A percentile compares a stretch with the other conserved stretches of the same genome.
These are phyloP conservation scores for Apiotrichum sp. DNA, from an alignment of 1,284 basidiomycete species.

Conservation along the genomic window DNA sequence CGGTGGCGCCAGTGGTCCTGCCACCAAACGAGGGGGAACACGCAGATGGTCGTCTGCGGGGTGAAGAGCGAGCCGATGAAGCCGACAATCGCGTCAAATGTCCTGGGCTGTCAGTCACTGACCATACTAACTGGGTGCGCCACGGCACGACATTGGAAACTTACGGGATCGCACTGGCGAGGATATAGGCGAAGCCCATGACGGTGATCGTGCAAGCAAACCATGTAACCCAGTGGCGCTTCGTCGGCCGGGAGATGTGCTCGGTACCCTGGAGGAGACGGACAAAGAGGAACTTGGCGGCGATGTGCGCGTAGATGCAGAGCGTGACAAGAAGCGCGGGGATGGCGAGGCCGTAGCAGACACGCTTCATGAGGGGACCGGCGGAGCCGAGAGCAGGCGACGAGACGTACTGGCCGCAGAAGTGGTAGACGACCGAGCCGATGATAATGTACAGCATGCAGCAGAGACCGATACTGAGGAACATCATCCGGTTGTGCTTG, in stretches of 20 bases:
- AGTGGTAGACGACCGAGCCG: conserved; percentile 28
- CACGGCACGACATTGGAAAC: too few species aligned
- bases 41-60: conserved; percentile 6
- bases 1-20: conserved; percentile 12
- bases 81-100: too few species aligned
- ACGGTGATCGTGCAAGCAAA: conserved; percentile 3
- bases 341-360: conserved; percentile 37
- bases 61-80: not conserved
- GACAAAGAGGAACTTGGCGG: conserved; percentile 19
- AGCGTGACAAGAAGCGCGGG: conserved; percentile 29
- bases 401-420: conserved; percentile 43
- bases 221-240: conserved; percentile 57
- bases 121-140: too few species aligned
- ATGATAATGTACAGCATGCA: conserved; percentile 16
- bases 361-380: conserved; percentile 42
- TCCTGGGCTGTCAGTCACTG: too few species aligned
- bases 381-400: conserved; percentile 47
- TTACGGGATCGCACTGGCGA: conserved; percentile 7
- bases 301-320: conserved; percentile 18
- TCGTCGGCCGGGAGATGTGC: conserved; percentile 56
- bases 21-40: conserved; percentile 12
- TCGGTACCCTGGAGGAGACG: conserved; percentile 39
- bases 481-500: conserved; percentile 16
- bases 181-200: conserved; percentile 5
- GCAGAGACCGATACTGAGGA: conserved; percentile 12